phyloP scores from a whole-genome alignment of 495 filamentous ascomycete genomes.

The Evansstolkia leycettana region DNA sequence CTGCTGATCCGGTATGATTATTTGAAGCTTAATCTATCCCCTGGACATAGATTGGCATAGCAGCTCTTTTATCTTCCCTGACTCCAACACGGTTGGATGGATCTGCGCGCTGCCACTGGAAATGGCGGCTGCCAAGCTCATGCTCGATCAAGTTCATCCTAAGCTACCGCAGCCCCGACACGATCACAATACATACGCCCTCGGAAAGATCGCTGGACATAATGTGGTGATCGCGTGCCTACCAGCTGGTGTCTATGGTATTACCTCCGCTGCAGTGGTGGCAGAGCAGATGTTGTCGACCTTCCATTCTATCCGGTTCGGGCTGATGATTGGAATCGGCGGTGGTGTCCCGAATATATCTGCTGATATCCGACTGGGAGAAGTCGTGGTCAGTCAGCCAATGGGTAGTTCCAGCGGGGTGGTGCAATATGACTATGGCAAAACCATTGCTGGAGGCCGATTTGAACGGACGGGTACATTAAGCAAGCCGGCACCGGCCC shows the following conservation, averaged over 20 bases:
- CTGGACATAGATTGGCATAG: too few species aligned
- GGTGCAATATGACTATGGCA: constrained; percentile 29
- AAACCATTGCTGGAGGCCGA: constrained; percentile 4
- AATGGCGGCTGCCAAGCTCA: constrained; percentile 20
- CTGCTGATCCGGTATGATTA: too few species aligned
- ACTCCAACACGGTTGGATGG: constrained; percentile 31
- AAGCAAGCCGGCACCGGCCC: constrained; percentile 13
- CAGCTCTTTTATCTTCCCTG: too few species aligned
- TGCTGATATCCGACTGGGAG: constrained; percentile 24
- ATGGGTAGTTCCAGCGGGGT: constrained; percentile 16
- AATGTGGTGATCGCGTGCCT: constrained; percentile 20
- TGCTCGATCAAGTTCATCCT: constrained; percentile 28
- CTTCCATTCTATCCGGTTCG: constrained; percentile 21
- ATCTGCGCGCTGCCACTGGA: constrained; percentile 31
- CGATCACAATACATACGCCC: constrained; percentile 14
- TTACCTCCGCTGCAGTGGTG: constrained; percentile 13
- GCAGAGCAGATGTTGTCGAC: constrained; percentile 14
- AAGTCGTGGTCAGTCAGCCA: constrained; percentile 29
- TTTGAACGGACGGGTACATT: constrained; percentile 16
- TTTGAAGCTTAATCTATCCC: too few species aligned
- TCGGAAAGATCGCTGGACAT: constrained; percentile 14
- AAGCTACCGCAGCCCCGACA: not conserved
- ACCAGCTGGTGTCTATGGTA: constrained; percentile 16
- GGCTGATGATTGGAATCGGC: constrained; percentile 29
- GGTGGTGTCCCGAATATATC: constrained; percentile 14